Evolutionary conservation across 2,329 filamentous ascomycete genomes (phyloP), one percentile per base, ranked within the genome.

Genomic region (Leptographium radiaticola): DNA sequence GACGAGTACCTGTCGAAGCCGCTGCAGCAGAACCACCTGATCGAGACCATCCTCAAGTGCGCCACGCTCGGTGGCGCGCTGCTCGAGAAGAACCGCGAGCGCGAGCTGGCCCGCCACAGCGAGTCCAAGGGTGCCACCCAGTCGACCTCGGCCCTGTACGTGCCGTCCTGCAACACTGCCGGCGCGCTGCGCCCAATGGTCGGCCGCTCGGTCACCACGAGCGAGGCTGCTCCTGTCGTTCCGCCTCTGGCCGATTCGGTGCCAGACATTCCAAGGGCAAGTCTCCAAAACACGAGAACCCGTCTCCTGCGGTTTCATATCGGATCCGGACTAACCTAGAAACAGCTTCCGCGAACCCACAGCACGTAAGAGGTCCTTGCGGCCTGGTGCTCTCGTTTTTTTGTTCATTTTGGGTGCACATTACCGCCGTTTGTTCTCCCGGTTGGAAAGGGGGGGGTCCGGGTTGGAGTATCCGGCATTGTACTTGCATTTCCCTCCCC

Each of bases 1-100:
- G 93, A 98, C 67, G 93, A 98, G 68, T 98, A 98, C 66, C 75
- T 98, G 44, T 95, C 91, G 18, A 98, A 98, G 59, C 60, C 59
- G 12, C 57, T 62, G 50, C 59, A 61, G 56, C 60, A 62, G 54
- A 62, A 58, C 60, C 60, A 61, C 54, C 58, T 62, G 34, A 61
- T 61, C 34, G 59, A 61, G 56, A 61, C 60, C 8, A 97, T 98
- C 56, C 79, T 97, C 59, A 95, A 96, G 68, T 97, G 91, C 66
- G 91, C 89, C 13, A 96, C 93, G 6, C 82, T 97, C 38, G 89
- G 91, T 55, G 86, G 88, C 47, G 84, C 85, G 51, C 75, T 94
- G 52, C 77, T 91, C 52, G 87, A 93, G 66, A 86, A 89, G 69
- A 85, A 84, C 62, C 71, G 80, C 51, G 80, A 84, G 65, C 73